Percentiles rank a stretch among this genome's conserved stretches.
These are phyloP conservation scores for Aspergillus olivimuriae DNA, from an alignment of 495 filamentous ascomycete species.

Conservation along the genomic window DNA sequence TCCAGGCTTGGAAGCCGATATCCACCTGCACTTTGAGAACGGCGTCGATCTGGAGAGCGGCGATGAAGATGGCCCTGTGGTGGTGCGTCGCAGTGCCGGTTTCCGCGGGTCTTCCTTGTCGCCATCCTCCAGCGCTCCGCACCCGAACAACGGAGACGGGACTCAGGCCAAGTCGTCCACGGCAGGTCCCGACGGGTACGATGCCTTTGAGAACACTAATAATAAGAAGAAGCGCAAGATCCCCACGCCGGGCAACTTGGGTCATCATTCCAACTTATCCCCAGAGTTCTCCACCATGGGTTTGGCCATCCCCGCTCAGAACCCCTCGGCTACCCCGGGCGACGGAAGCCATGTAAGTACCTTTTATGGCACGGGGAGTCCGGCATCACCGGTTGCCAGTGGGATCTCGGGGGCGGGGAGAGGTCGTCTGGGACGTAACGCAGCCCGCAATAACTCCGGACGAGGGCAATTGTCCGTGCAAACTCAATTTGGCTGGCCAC, in stretches of 20 bases:
- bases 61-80: constrained; percentile 40
- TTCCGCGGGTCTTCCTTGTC: constrained; percentile 35
- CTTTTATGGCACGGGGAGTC: constrained; percentile 51
- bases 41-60: constrained; percentile 38
- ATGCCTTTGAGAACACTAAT: constrained; percentile 96
- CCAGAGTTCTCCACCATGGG: constrained; percentile 59
- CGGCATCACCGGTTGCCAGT: constrained; percentile 44
- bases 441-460: constrained; percentile 42
- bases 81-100: constrained; percentile 40
- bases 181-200: constrained; percentile 73
- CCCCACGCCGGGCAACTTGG: constrained; percentile 69
- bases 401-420: constrained; percentile 72
- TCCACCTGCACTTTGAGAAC: constrained; percentile 34
- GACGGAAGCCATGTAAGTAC: constrained; percentile 44
- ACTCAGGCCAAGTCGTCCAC: constrained; percentile 28
- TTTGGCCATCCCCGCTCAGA: constrained; percentile 41
- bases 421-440: constrained; percentile 65
- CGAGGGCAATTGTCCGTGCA: constrained; percentile 57
- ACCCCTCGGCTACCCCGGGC: constrained; percentile 33
- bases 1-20: constrained; percentile 43
- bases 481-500: constrained; percentile 32
- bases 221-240: constrained; percentile 99
- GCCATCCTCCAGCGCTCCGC: constrained; percentile 24
- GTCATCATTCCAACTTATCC: constrained; percentile 56
- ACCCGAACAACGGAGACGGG: constrained; percentile 21